Base-by-base conservation (phyloP, 202 grass and related monocot species). In the Carex arenaria region DNA sequence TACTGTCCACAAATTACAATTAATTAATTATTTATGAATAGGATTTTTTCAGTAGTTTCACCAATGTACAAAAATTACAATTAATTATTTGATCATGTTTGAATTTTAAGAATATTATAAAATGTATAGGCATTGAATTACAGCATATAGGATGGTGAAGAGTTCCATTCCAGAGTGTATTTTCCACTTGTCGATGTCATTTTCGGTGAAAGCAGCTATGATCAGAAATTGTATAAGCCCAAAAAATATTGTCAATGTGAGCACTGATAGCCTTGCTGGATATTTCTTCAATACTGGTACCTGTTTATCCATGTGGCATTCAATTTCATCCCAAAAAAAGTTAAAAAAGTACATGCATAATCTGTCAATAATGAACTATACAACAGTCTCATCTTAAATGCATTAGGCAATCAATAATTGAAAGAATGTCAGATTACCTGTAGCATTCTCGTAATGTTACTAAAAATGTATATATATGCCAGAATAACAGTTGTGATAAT, bases 141-240 rank as follows among this genome's bases (percentile, higher is more conserved):
- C 94, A 45, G 94, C 90, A 80, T 97, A 97, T 28, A 97, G 94
- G 85, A 97, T 97, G 11, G 90, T 86, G 83, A 90, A 84, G 59
- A 94, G 86, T 79, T 97, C 91, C 80, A 59, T 89, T 86, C 76
- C 90, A 17, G 94, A 94, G 70, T 26, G 78, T 54, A 97, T 84
- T 85, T 97, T 97, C 91, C 94, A 97, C 83, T 79, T 86, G 82
- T 87, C 89, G 2, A 93, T 66, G 72, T 94, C 91, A 59, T 86
- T 89, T 79, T 97, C 91, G 0, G 82, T 86, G 87, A 92, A 94
- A 9, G 82, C 80, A 7, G 91, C 94, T n/a, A 97, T 90, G 64
- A 81, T 74, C 8, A 97, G 15, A 86, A 94, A 90, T 83, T 97
- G 94, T 53, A 92, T 22, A 19, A 97, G 88, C 54, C 91, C 94